phyloP scores from a whole-genome alignment of 1,284 basidiomycete genomes.

The Chiua sp. region DNA sequence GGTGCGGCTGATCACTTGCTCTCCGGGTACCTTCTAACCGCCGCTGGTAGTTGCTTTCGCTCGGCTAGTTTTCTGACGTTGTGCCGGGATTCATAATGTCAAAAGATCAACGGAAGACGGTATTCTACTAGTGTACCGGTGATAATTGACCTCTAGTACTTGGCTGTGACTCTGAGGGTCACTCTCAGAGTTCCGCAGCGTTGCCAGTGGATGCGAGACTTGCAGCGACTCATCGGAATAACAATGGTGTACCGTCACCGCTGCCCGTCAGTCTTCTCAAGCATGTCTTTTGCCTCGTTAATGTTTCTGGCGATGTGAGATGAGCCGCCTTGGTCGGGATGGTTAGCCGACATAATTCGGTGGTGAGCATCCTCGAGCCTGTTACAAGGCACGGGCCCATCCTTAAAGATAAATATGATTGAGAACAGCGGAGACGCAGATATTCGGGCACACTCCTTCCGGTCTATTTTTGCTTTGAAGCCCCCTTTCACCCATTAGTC shows the following conservation, averaged over 20 bases:
- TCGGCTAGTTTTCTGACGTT: too few species aligned
- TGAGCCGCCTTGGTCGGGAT: constrained; percentile 95
- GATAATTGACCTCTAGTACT: constrained; percentile 21
- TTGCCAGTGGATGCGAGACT: neutral
- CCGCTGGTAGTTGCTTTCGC: too few species aligned
- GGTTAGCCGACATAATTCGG: constrained; percentile 92
- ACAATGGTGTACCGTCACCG: constrained; percentile 36
- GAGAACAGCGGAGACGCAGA: constrained; percentile 1
- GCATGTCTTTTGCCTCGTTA: constrained; percentile 89
- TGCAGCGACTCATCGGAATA: constrained; percentile 16
- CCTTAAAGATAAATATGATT: constrained; percentile 52
- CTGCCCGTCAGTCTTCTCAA: constrained; percentile 72
- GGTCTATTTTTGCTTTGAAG: constrained; percentile 96
- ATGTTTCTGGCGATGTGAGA: constrained; percentile 99
- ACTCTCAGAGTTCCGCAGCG: neutral
- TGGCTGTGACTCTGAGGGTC: neutral
- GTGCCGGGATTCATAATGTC: too few species aligned
- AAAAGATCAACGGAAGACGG: too few species aligned
- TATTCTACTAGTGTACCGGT: constrained; percentile 20
- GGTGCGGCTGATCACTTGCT: too few species aligned
- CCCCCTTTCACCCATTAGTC: constrained; percentile 94
- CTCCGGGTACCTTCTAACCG: too few species aligned
- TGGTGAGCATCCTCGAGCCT: constrained; percentile 90
- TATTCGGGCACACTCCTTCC: constrained; percentile 63
- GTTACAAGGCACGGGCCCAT: constrained; percentile 68